Base-by-base conservation (phyloP, 345 rosid species). In the Clausena lansium region DNA sequence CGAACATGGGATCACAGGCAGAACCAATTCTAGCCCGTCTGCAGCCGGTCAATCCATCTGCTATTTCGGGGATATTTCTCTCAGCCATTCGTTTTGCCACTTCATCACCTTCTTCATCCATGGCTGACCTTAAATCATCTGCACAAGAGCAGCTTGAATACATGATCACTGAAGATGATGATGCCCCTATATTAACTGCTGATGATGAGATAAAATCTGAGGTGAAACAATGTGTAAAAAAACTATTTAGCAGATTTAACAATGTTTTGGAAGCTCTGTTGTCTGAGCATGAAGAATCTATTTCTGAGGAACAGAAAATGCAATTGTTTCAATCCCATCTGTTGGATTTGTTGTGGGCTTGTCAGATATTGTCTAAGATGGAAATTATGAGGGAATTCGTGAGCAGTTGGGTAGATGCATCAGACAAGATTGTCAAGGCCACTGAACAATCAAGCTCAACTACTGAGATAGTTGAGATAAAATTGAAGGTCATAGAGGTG, bases 111-210 rank as follows among this genome's bases (percentile, higher is more conserved):
- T 83, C 89, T 76, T 69, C 81, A 28, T 65, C 75, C 39, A 73
- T 90, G 86, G 82, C 84, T 38, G 90, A 87, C 73, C 88, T 95
- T 13, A 95, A 91, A 85, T 80, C 84, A 17, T 83, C 93, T 4
- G 91, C 90, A 7, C 97, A 95, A 83, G 98, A 92, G 86, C 98
- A 93, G 80, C 89, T 92, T 11, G 97, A 92, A 70, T 93, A 95
- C 87, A 91, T 93, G 94, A 87, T 93, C 57, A 92, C 94, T 0
- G 96, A 93, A 88, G 98, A 95, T 81, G 97, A 95, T 32, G 98
- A 93, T 89, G 89, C 86, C 55, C 97, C 96, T 17, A 82, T 92
- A 71, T 74, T 92, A 81, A 76, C 81, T 22, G 88, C 88, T 58
- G 87, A 87, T 73, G 87, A 90, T 63, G 87, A 87, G 74, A 84